Evolutionary conservation across 768 basidiomycete genomes (phyloP), one percentile per base, ranked within the genome.

Genomic region (Pleurotus citrinopileatus): DNA sequence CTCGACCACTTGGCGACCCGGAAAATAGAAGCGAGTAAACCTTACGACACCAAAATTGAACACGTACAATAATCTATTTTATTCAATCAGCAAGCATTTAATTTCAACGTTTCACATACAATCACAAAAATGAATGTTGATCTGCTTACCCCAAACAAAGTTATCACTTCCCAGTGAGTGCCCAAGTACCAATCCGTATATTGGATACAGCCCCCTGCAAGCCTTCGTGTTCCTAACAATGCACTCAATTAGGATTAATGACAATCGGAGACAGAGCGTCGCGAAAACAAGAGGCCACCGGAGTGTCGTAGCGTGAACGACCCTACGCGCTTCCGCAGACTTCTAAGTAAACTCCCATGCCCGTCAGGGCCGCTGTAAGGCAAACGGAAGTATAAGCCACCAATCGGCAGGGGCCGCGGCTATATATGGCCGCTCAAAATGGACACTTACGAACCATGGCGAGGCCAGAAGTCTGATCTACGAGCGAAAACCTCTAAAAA

Each of bases 1-100:
- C 29, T 42, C 34, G 28, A 20, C 27, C 2, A 32, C 25, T 46
- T 22, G 48, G 34, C 48, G 34, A 51, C 17, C 32, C 48, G 34
- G 34, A 34, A 51, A 37, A 38, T 23, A 15, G 48, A 51, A 51
- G 48, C 29, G n/a, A 37, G 34, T 13, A 51, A 36, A 9, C 34
- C 37, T 51, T 51, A 51, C 48, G 48, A 34, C 48, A 51, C 4
- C 22, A n/a, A 48, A 48, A 17, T 15, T 26, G 25, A 51, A n/a
- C 12, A 51, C 48, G 48, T 51, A 51, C 48, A 32, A 27, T 29
- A n/a, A 3, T 12, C 3, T 3, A 29, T 27, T 22, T 25, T 51
- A 22, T 47, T 51, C n/a, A 12, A 12, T 40, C 38, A 40, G 19
- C 17, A 19, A 40, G 38, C 5, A n/a, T 40, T 40, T 2, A 2